Conservation (phyloP, 345 rosid genomes). For the Mangifera indica region DNA sequence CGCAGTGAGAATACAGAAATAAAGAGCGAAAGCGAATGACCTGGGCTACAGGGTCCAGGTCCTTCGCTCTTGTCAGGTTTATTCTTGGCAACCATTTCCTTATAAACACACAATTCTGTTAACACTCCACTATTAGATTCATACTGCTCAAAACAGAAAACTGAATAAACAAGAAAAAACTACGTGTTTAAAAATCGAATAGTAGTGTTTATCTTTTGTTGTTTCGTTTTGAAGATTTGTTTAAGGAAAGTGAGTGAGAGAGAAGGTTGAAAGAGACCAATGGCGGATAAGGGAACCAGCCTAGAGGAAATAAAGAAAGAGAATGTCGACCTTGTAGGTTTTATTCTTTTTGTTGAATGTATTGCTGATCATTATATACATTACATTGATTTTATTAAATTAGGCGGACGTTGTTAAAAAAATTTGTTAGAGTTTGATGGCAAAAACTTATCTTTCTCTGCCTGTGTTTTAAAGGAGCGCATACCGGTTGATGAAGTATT, state of each 20-base stretch:
- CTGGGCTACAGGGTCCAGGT: conserved; percentile 17
- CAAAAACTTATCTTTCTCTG: no score
- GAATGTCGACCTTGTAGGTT: conserved; percentile 51
- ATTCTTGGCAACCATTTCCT: neutral
- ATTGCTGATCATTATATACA: conserved; percentile 15
- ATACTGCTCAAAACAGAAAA: neutral
- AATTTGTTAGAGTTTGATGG: no score
- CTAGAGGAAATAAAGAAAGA: conserved; percentile 64
- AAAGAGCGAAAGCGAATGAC: conserved; percentile 3
- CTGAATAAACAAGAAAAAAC: no score
- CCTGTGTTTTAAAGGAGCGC: conserved; percentile 37
- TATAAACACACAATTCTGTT: neutral
- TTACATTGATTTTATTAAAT: no score
- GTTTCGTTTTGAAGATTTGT: no score
- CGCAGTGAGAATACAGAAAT: neutral
- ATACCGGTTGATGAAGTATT: conserved; percentile 91
- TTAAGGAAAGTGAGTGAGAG: neutral
- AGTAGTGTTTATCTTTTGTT: neutral
- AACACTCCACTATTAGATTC: neutral
- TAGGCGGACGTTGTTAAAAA: no score
- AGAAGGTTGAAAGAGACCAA: neutral
- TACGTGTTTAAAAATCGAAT: neutral
- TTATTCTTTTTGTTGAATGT: neutral
- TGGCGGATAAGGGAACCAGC: conserved; percentile 41
- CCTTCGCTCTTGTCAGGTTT: conserved; percentile 7